phyloP scores from a whole-genome alignment of 371 early-diverging fungal species.

The Syncephalis fuscata region DNA sequence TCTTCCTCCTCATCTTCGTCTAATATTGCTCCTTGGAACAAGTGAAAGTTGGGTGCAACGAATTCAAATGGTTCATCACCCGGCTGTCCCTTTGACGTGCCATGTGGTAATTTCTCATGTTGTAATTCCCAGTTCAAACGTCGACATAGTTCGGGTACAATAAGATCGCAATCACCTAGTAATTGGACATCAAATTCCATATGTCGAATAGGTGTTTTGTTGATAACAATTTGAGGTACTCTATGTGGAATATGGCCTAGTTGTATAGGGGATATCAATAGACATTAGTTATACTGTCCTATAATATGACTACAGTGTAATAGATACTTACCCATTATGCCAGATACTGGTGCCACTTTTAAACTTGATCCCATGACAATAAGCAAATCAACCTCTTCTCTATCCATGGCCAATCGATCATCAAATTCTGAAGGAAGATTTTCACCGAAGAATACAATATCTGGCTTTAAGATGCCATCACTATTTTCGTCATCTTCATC shows the following conservation, averaged over 20 bases:
- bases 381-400: slow-evolving; percentile 59
- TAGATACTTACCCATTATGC: slow-evolving; percentile 46
- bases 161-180: slow-evolving; percentile 72
- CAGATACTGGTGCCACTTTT: slow-evolving; percentile 88
- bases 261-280: not conserved
- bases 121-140: slow-evolving; percentile 54
- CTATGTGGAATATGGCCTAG: slow-evolving; percentile 27
- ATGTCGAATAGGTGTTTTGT: slow-evolving; percentile 69
- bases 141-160: slow-evolving; percentile 61
- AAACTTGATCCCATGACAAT: slow-evolving; percentile 92
- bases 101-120: slow-evolving; percentile 13
- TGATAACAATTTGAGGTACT: slow-evolving; percentile 84
- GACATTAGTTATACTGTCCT: not conserved
- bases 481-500: slow-evolving; percentile 25
- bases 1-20: not conserved
- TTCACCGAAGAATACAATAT: slow-evolving; percentile 93
- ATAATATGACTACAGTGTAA: not conserved
- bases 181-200: slow-evolving; percentile 79
- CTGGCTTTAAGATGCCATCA: slow-evolving; percentile 23
- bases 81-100: slow-evolving; percentile 7
- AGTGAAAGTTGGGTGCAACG: slow-evolving; percentile 14
- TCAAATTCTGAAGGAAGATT: slow-evolving; percentile 68
- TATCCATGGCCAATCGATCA: slow-evolving; percentile 43
- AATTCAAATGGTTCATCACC: slow-evolving; percentile 9
- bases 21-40: slow-evolving; percentile 18